phyloP scores from a whole-genome alignment of 306 rosid species.

The Phaseolus lunatus region DNA sequence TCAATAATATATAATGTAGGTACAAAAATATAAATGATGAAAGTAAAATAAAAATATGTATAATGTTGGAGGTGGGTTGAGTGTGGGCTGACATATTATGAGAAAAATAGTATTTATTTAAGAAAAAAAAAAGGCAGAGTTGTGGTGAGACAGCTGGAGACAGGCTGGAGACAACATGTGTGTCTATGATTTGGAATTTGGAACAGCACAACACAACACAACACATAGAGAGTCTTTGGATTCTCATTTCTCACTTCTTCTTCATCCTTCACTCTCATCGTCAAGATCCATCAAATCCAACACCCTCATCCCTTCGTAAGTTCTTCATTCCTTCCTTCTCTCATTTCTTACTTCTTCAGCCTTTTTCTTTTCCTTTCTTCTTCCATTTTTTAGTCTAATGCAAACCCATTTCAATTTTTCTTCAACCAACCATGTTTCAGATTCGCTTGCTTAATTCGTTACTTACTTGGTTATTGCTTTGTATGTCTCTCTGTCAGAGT shows the following conservation, averaged over 20 bases:
- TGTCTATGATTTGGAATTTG: neutral
- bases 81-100: too few relatives aligned
- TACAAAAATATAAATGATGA: too few relatives aligned
- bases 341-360: neutral
- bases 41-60: too few relatives aligned
- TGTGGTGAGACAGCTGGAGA: slow-evolving; percentile 12
- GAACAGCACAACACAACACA: neutral
- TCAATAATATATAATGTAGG: too few relatives aligned
- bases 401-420: neutral
- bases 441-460: neutral
- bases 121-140: neutral
- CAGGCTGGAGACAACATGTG: slow-evolving; percentile 18
- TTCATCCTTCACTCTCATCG: neutral
- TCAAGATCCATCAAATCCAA: neutral
- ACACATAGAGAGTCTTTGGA: neutral
- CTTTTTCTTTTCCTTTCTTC: neutral
- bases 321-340: neutral
- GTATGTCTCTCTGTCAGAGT: neutral
- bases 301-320: neutral
- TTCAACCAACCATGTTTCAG: neutral
- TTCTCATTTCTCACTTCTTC: neutral
- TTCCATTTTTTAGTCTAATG: too few relatives aligned
- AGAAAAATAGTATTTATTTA: too few relatives aligned
- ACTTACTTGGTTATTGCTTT: neutral
- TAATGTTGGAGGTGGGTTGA: too few relatives aligned